phyloP scores from a whole-genome alignment of 2,329 filamentous ascomycete genomes.

The Geoglossum cookeanum region DNA sequence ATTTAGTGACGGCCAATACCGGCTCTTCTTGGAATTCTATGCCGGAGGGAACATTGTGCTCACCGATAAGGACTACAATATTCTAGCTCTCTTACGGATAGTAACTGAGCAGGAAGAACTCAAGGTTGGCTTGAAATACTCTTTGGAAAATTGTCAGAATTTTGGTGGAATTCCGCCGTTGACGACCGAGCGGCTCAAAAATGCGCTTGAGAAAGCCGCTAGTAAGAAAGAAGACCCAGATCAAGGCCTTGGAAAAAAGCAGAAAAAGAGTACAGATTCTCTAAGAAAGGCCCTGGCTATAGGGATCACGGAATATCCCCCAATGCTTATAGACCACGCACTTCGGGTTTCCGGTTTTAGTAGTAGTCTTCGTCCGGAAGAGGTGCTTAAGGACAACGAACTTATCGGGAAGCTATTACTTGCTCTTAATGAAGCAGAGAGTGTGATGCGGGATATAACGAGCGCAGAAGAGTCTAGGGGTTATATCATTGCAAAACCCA shows the following conservation, averaged over 20 bases:
- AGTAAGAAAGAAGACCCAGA: conserved; percentile 35
- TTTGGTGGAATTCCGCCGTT: conserved; percentile 55
- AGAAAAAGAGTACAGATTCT: conserved; percentile 53
- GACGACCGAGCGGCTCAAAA: conserved; percentile 51
- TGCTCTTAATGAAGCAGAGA: conserved; percentile 50
- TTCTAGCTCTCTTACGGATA: conserved; percentile 60
- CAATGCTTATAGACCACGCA: conserved; percentile 71
- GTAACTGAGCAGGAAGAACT: conserved; percentile 59
- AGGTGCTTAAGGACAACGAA: conserved; percentile 46
- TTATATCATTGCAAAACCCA: conserved; percentile 64
- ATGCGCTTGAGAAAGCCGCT: conserved; percentile 47
- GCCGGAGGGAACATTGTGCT: conserved; percentile 88
- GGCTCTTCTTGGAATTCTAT: conserved; percentile 87
- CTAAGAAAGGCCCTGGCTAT: conserved; percentile 64
- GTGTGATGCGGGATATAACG: conserved; percentile 49
- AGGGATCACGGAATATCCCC: conserved; percentile 75
- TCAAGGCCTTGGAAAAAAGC: conserved; percentile 38
- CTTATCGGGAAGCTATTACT: conserved; percentile 47
- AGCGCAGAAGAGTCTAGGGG: conserved; percentile 48
- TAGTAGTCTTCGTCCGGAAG: conserved; percentile 42
- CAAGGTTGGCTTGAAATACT: conserved; percentile 58
- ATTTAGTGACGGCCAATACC: conserved; percentile 81
- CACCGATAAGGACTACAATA: conserved; percentile 67
- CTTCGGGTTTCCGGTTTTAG: conserved; percentile 55
- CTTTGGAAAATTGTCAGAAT: conserved; percentile 67